Evolutionary conservation across 2,329 filamentous ascomycete genomes (phyloP), one percentile per base, ranked within the genome.

Genomic region (Fusarium mundagurra): DNA sequence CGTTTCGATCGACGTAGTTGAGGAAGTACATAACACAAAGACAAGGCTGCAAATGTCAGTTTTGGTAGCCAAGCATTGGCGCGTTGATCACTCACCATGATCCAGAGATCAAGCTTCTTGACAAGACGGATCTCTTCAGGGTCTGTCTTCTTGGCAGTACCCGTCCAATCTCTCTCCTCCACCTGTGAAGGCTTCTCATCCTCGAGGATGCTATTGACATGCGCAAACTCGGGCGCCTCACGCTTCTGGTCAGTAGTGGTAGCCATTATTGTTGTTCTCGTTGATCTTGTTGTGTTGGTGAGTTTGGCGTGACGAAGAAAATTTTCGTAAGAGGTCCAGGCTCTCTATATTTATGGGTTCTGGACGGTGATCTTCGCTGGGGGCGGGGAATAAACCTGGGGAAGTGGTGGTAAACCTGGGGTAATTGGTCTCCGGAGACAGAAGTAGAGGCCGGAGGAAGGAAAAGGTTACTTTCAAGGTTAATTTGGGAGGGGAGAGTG

Each of bases 1-100:
- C 84, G 45, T 86, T 86, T 36, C 84, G 79, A 44, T 86, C 85
- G 65, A 86, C 79, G 63, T 84, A 84, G 71, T 84, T 85, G 48
- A 85, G 77, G 63, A 84, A 85, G 59, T 85, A 85, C 83, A 85
- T 86, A 12, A 83, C 44, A 73, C 83, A 86, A n/a, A 80, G 68
- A 36, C 71, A 73, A 3, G 78, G 78, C 78, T 80, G 20, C 20
- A 3, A 18, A 16, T 12, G 33, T 76, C 51, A 76, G 67, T 16
- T 5, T 1, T 3, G 9, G 9, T 8, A 11, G 33, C 54, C 54
- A 34, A 27, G 33, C 20, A 57, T 41, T n/a, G 50, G 54, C 17
- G 11, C 18, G 24, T n/a, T 11, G 22, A 34, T 39, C 24, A 59
- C 77, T 61, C 67, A 84, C 83, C 83, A 85, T 85, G 60, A 85